Percentiles rank a stretch among this genome's conserved stretches.
phyloP scores from a whole-genome alignment of 2,329 filamentous ascomycete genomes.

The Colletotrichum eleusines region DNA sequence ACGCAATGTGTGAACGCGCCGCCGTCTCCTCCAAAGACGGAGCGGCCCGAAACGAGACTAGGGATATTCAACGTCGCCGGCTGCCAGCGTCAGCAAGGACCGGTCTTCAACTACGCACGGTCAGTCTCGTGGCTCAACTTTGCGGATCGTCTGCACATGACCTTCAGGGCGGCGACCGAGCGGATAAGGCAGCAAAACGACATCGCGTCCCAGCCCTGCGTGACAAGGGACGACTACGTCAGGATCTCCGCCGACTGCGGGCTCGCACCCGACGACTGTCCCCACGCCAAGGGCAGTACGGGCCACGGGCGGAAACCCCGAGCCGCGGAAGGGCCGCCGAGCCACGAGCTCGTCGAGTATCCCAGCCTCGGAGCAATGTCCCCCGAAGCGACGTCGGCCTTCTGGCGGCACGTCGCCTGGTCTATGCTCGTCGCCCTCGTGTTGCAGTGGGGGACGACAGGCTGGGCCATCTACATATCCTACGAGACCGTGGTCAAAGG shows the following conservation, averaged over 20 bases:
- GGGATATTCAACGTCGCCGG: slow-evolving; percentile 36
- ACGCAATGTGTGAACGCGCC: neutral
- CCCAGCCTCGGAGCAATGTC: neutral
- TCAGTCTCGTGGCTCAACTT: slow-evolving; percentile 43
- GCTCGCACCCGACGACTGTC: neutral
- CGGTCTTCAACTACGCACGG: slow-evolving; percentile 43
- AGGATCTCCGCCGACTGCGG: neutral
- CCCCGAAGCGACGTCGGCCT: neutral
- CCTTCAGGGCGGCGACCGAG: slow-evolving; percentile 30
- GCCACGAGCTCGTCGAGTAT: slow-evolving; percentile 5
- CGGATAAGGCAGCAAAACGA: neutral
- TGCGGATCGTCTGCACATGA: slow-evolving; percentile 33
- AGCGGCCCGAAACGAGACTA: neutral
- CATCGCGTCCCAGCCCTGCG: neutral
- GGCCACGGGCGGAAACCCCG: too few species aligned
- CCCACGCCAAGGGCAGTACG: neutral
- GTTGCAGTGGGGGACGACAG: slow-evolving; percentile 43
- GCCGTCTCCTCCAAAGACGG: neutral
- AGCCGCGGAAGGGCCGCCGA: neutral
- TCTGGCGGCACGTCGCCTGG: slow-evolving; percentile 40
- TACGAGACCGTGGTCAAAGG: slow-evolving; percentile 42
- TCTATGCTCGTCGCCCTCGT: slow-evolving; percentile 28
- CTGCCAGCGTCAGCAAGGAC: slow-evolving; percentile 43
- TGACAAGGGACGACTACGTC: neutral
- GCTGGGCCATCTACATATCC: slow-evolving; percentile 40